A percentile compares a stretch with the other conserved stretches of the same genome.
Evolutionary conservation across 2,329 filamentous ascomycete genomes (phyloP).

Genomic region (Gaeumannomyces sp.): DNA sequence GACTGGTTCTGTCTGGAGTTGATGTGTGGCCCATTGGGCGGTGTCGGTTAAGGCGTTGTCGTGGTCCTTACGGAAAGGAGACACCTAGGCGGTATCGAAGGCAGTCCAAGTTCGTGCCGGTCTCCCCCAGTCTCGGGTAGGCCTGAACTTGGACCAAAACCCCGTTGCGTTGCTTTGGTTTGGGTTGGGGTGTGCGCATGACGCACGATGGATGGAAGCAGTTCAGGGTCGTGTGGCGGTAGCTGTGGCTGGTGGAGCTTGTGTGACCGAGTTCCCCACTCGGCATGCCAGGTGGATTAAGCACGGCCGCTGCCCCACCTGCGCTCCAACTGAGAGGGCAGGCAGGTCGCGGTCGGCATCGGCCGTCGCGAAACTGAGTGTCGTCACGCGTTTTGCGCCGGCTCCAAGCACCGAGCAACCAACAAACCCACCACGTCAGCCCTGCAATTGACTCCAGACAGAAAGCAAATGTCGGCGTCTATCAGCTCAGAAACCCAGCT

Average conservation of each 20-base stretch:
- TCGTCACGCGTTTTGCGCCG: not conserved
- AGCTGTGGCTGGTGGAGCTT: not conserved
- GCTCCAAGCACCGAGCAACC: not conserved
- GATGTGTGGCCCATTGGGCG: not conserved
- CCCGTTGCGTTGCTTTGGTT: not conserved
- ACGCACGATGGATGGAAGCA: not conserved
- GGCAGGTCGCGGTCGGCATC: not conserved
- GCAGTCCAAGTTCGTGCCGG: not conserved
- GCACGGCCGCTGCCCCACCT: too few relatives aligned
- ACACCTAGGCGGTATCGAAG: not conserved
- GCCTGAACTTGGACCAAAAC: not conserved
- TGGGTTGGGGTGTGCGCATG: not conserved
- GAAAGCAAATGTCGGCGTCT: constrained; percentile 21
- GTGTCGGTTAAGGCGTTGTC: not conserved
- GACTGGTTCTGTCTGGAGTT: not conserved
- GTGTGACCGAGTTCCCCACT: too few relatives aligned
- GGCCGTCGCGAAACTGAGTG: not conserved
- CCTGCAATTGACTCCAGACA: not conserved
- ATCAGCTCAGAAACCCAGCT: constrained; percentile 53
- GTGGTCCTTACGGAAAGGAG: not conserved
- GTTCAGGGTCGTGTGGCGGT: not conserved
- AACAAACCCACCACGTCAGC: not conserved
- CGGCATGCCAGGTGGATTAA: too few relatives aligned
- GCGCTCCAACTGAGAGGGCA: too few relatives aligned
- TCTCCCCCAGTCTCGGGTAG: not conserved